Percentiles rank a stretch among this genome's conserved stretches.
Evolutionary conservation across 75 land plant species (phyloP).

Genomic region (Pinus tabuliformis): DNA sequence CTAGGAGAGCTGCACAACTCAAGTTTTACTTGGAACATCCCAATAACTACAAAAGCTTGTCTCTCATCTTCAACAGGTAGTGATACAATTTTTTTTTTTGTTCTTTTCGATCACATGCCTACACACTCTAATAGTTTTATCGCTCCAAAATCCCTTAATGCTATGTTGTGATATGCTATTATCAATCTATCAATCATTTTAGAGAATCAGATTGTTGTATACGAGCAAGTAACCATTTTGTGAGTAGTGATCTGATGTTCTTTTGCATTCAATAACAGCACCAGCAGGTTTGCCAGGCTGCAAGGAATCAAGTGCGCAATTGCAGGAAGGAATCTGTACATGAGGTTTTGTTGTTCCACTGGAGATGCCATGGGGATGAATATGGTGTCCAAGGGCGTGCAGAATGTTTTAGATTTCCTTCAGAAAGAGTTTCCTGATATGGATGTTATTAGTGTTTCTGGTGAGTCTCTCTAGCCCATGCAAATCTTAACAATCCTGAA

Average conservation of each 20-base stretch:
- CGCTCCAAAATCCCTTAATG: no score
- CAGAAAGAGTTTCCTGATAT: slow-evolving; percentile 7
- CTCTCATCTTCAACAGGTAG: slow-evolving; percentile 70
- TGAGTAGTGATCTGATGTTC: background rate
- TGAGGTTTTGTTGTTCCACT: slow-evolving; percentile 77
- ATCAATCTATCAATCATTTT: no score
- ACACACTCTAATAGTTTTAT: no score
- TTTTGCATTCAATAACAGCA: slow-evolving; percentile 27
- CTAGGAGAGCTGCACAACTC: slow-evolving; percentile 59
- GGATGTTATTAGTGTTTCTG: no score
- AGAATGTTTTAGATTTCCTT: slow-evolving; percentile 73
- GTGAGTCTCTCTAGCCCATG: no score
- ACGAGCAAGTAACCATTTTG: background rate
- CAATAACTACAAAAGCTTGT: slow-evolving; percentile 46
- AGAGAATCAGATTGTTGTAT: no score
- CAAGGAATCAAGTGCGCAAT: slow-evolving; percentile 64
- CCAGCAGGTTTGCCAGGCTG: slow-evolving; percentile 85
- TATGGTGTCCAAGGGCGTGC: slow-evolving; percentile 94
- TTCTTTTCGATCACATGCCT: no score
- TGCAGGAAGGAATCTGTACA: slow-evolving; percentile 81
- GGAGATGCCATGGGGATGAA: slow-evolving; percentile 99
- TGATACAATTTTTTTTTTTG: background rate
- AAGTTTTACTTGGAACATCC: slow-evolving; percentile 79
- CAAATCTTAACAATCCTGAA: no score
- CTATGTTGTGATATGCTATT: no score